Base-by-base conservation (phyloP, 2,329 filamentous ascomycete species). In the Microcyclospora pomicola region DNA sequence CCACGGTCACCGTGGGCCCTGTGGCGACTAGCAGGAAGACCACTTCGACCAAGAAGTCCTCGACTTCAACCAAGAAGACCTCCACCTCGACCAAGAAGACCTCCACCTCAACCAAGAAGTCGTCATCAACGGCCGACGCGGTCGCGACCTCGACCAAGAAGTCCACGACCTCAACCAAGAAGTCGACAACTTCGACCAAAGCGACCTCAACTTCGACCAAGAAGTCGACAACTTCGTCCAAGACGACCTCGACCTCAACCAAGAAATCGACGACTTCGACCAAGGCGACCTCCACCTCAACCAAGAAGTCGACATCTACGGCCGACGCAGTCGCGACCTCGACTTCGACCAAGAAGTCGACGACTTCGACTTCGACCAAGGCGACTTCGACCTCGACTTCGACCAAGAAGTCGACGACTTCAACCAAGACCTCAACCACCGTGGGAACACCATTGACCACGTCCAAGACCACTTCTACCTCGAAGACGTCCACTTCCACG, bases 111-210 rank as follows among this genome's bases (percentile, higher is more conserved):
- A 34, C 41, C 35, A 44, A 39, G 30, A 14, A 43, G 15, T 24
- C 19, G 19, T 5, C 19, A 24, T n/a, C n/a, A n/a, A n/a, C n/a
- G n/a, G n/a, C n/a, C n/a, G 28, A 30, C 9, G 31, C 47, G 30
- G 44, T 45, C 15, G 37, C 44, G 33, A 15, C 42, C 32, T 24
- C 42, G 15, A 28, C 42, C 13, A 34, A 43, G 31, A 13, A 43
- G n/a, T 31, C 48, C 29, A 44, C 46, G 13, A 36, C 44, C 32
- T 15, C 42, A 30, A 28, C 41, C 30, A 15, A n/a, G 6, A 15
- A n/a, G 12, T 31, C 12, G 5, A n/a, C 12, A 9, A 15, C 30
- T 9, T 15, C 30, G 12, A n/a, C 30, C 12, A 31, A 15, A 6
- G 5, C 28, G 9, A 9, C 28, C 9, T n/a, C n/a, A n/a, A n/a